Evolutionary conservation across 768 basidiomycete species (phyloP).

Genomic region (Termitomyces sp.): DNA sequence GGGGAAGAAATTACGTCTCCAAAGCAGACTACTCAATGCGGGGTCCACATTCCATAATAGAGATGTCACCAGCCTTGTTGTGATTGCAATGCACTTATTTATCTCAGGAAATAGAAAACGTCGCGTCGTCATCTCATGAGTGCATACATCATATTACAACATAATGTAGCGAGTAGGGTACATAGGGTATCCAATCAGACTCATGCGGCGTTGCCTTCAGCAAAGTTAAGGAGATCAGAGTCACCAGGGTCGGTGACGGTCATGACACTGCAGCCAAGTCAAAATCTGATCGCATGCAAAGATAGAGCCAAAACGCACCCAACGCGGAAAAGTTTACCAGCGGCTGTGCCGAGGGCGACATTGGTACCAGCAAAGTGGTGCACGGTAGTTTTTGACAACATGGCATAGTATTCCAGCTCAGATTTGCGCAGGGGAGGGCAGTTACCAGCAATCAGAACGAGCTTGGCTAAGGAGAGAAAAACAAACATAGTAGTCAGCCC

Average conservation of each 20-base stretch:
- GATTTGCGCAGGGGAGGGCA: slow-evolving; percentile 99
- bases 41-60: slow-evolving; percentile 72
- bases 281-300: slow-evolving; percentile 14
- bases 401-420: slow-evolving; percentile 99
- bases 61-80: slow-evolving; percentile 69
- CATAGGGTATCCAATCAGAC: slow-evolving; percentile 3
- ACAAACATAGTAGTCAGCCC: slow-evolving; percentile 42
- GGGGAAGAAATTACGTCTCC: slow-evolving; percentile 66
- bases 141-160: slow-evolving; percentile 5
- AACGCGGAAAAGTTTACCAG: slow-evolving; percentile 98
- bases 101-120: background rate
- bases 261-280: slow-evolving; percentile 68
- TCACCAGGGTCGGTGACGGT: slow-evolving; percentile 94
- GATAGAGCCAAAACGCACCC: slow-evolving; percentile 43
- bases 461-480: slow-evolving; percentile 68
- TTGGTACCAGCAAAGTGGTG: slow-evolving; percentile 98
- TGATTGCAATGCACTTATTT: slow-evolving; percentile 24
- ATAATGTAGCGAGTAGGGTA: slow-evolving; percentile 1
- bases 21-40: slow-evolving; percentile 71
- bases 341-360: slow-evolving; percentile 96
- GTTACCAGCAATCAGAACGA: slow-evolving; percentile 97
- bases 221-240: slow-evolving; percentile 87
- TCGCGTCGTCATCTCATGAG: background rate
- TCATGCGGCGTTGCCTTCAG: slow-evolving; percentile 68
- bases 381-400: slow-evolving; percentile 98